These are phyloP conservation scores for Alternaria panax DNA, from an alignment of 2,329 filamentous ascomycete species.

Conservation along the genomic window DNA sequence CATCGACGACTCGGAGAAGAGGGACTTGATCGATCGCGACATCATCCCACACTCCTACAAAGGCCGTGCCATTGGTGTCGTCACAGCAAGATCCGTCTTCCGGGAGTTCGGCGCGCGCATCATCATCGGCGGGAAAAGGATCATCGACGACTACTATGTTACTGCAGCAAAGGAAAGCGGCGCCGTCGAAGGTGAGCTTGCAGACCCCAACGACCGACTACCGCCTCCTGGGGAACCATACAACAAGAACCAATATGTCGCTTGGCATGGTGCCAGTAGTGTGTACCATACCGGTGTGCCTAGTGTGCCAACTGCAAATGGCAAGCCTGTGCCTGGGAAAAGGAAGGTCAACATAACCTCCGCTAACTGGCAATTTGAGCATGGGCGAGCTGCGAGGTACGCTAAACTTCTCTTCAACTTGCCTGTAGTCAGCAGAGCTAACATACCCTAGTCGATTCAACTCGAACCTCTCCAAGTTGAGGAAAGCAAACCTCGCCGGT, in stretches of 20 bases:
- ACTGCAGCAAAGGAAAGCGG: constrained; percentile 77
- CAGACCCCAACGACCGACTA: constrained; percentile 85
- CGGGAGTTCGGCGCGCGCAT: constrained; percentile 95
- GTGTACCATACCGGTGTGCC: constrained; percentile 89
- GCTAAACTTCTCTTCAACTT: constrained; percentile 25
- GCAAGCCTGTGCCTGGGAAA: constrained; percentile 78
- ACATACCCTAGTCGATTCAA: constrained; percentile 76
- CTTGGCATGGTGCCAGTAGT: constrained; percentile 95
- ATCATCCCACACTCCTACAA: constrained; percentile 99
- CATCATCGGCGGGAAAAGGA: constrained; percentile 84
- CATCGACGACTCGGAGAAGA: constrained; percentile 95
- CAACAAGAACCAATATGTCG: constrained; percentile 98
- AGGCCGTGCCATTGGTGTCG: constrained; percentile 93
- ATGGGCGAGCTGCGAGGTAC: constrained; percentile 89
- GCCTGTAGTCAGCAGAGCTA: constrained; percentile 19
- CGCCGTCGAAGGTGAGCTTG: constrained; percentile 84
- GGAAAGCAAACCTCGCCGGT: constrained; percentile 74
- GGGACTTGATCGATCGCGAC: constrained; percentile 91
- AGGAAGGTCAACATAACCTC: constrained; percentile 88
- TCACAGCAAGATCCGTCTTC: constrained; percentile 95
- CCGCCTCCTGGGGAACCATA: constrained; percentile 82
- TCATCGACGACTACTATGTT: constrained; percentile 90
- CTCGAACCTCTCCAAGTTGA: constrained; percentile 71
- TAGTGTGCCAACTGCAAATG: constrained; percentile 75
- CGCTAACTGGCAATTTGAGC: constrained; percentile 95